A percentile compares a stretch with the other conserved stretches of the same genome.
Evolutionary conservation across 2,329 filamentous ascomycete species (phyloP).

Genomic region (Mycosphaerelloides madeirae): DNA sequence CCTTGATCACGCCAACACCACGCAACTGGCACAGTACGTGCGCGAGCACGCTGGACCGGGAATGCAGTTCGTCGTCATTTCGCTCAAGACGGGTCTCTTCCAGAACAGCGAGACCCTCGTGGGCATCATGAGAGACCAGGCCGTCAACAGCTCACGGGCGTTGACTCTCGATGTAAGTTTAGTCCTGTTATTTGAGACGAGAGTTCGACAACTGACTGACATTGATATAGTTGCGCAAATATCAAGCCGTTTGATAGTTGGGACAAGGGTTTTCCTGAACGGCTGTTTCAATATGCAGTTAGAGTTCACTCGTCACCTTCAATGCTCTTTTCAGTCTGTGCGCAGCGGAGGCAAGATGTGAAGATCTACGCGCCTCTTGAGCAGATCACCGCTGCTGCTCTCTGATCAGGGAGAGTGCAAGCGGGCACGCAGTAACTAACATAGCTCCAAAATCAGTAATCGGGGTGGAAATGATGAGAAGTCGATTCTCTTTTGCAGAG

Average conservation of each 20-base stretch:
- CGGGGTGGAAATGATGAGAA: too few relatives aligned
- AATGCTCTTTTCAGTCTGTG: too few relatives aligned
- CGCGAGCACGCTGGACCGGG: conserved; percentile 88
- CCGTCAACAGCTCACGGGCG: conserved; percentile 84
- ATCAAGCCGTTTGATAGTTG: conserved; percentile 9
- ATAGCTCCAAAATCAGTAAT: too few relatives aligned
- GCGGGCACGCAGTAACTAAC: too few relatives aligned
- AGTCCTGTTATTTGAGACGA: not conserved
- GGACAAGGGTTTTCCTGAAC: not conserved
- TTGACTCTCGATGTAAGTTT: conserved; percentile 88
- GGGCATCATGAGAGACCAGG: conserved; percentile 92
- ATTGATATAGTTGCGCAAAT: conserved; percentile 10
- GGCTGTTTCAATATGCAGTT: not conserved
- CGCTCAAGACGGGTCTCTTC: conserved; percentile 90
- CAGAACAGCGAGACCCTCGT: conserved; percentile 95
- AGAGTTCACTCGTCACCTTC: too few relatives aligned
- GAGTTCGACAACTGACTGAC: not conserved
- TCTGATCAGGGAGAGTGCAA: too few relatives aligned
- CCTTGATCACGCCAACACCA: conserved; percentile 95
- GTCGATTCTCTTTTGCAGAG: too few relatives aligned
- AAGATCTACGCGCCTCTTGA: too few relatives aligned
- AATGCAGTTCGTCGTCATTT: conserved; percentile 99
- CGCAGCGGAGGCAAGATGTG: too few relatives aligned
- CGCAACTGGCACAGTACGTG: conserved; percentile 94
- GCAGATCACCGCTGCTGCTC: too few relatives aligned